Evolutionary conservation across 441 rosid species (phyloP).

Genomic region (Adansonia grandidieri): DNA sequence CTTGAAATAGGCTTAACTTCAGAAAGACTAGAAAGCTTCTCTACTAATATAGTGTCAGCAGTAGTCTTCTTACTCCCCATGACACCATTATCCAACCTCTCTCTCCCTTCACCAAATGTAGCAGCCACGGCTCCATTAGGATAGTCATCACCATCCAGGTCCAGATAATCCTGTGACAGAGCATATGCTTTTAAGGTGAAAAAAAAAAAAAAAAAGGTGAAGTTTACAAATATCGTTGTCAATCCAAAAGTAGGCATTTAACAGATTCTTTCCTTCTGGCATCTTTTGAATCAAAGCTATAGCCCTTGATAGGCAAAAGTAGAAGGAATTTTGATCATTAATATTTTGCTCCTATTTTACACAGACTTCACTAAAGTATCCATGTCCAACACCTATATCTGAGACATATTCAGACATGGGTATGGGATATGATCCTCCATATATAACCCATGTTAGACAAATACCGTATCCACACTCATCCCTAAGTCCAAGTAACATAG

Average conservation of each 20-base stretch:
- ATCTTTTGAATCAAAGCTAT: not conserved
- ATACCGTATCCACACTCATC: too few species aligned
- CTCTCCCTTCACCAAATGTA: constrained; percentile 35
- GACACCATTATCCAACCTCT: constrained; percentile 36
- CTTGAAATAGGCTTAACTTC: constrained; percentile 38
- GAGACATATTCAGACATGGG: too few species aligned
- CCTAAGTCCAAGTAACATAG: too few species aligned
- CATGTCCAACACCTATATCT: too few species aligned
- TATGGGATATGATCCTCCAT: too few species aligned
- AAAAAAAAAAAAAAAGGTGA: not conserved
- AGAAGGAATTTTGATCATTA: constrained; percentile 1
- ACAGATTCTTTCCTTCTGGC: not conserved
- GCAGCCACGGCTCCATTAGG: constrained; percentile 37
- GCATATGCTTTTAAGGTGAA: not conserved
- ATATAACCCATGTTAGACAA: too few species aligned
- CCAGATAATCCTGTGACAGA: constrained; percentile 64
- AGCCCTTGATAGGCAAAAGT: not conserved
- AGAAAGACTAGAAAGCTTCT: constrained; percentile 39
- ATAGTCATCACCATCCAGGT: constrained; percentile 66
- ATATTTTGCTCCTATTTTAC: too few species aligned
- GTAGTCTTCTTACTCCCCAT: constrained; percentile 34
- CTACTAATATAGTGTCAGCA: constrained; percentile 40
- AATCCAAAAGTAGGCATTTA: not conserved
- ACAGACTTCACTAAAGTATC: too few species aligned
- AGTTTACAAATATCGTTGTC: not conserved